Evolutionary conservation across 202 grass and related monocot genomes (phyloP).

Genomic region (Saccharum hybrid): DNA sequence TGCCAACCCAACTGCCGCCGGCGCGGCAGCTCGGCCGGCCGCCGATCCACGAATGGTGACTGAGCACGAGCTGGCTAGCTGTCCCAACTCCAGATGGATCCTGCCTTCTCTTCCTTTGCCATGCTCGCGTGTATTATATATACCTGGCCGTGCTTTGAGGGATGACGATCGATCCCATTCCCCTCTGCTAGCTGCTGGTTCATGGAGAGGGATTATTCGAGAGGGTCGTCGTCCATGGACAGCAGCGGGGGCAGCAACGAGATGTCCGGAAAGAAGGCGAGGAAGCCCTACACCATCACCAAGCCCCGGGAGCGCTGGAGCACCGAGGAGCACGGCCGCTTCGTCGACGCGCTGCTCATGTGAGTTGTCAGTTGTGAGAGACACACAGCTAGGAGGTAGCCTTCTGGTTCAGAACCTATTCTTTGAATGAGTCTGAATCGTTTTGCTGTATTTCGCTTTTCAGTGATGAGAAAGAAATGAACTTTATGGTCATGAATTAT

Average conservation of each 20-base stretch:
- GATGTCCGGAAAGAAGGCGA: slow-evolving; percentile 62
- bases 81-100: neutral
- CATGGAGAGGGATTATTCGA: neutral
- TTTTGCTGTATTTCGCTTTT: neutral
- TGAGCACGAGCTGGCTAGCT: neutral
- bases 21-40: neutral
- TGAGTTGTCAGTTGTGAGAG: slow-evolving; percentile 13
- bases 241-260: neutral
- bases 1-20: neutral
- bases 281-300: slow-evolving; percentile 93
- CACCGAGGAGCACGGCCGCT: slow-evolving; percentile 79
- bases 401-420: neutral
- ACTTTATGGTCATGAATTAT: neutral
- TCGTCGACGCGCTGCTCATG: slow-evolving; percentile 85
- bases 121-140: neutral
- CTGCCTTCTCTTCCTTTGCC: neutral
- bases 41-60: neutral
- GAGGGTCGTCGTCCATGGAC: slow-evolving; percentile 29
- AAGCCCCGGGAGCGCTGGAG: slow-evolving; percentile 70
- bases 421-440: neutral
- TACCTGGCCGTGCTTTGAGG: neutral
- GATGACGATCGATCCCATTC: neutral
- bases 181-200: neutral
- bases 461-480: neutral
- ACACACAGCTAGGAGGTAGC: neutral